Conservation (phyloP, 257 asterid genomes). For the Gynochthodes officinalis region DNA sequence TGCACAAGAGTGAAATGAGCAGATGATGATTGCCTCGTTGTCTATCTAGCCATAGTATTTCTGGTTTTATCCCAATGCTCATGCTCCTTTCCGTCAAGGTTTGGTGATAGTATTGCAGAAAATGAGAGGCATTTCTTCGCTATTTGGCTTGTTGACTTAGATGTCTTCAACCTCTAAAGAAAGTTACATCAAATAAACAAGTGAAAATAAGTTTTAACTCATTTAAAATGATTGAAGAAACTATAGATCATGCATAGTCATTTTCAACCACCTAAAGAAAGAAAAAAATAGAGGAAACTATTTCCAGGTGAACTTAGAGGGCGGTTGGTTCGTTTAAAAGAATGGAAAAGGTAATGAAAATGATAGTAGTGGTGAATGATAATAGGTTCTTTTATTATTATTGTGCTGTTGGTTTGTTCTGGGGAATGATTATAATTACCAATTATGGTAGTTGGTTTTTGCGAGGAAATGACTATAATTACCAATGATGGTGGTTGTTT, state of each 20-base stretch:
- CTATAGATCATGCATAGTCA: neutral
- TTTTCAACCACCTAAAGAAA: neutral
- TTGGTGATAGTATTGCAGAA: conserved; percentile 63
- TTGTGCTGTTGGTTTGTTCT: no score
- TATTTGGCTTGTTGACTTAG: conserved; percentile 46
- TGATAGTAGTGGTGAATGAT: no score
- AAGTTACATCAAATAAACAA: conserved; percentile 14
- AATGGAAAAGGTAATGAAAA: no score
- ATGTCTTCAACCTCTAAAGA: conserved; percentile 42
- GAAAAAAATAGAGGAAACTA: neutral
- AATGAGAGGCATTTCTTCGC: conserved; percentile 89
- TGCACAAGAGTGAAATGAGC: conserved; percentile 91
- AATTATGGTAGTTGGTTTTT: no score
- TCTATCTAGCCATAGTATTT: conserved; percentile 57
- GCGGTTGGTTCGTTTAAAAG: no score
- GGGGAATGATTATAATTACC: no score
- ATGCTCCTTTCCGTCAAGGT: conserved; percentile 49
- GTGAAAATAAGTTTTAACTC: neutral
- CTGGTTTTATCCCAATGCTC: conserved; percentile 40
- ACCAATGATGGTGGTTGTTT: no score
- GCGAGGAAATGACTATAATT: no score
- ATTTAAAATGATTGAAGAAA: neutral
- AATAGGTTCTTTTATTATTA: no score
- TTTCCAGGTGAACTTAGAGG: neutral
- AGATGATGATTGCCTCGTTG: conserved; percentile 83